A percentile compares a stretch with the other conserved stretches of the same genome.
Conservation (phyloP, 1,139 yeast genomes). For the Suhomyces taliae region DNA sequence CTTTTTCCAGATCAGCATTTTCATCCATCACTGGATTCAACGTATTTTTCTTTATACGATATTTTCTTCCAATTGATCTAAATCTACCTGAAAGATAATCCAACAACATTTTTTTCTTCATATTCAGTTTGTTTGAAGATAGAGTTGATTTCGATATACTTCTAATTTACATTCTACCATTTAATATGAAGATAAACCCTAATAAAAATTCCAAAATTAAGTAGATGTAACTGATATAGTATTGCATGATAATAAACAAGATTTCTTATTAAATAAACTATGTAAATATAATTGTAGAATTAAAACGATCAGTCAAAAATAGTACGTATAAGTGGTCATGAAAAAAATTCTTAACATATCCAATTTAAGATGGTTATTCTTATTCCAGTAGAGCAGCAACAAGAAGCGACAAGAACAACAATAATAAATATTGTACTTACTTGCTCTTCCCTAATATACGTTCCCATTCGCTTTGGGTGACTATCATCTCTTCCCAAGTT, state of each 20-base stretch:
- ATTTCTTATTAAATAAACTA: neutral
- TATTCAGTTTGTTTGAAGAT: constrained; percentile 7
- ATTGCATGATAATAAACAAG: neutral
- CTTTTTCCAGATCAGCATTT: constrained; percentile 7
- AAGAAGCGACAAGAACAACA: too few species aligned
- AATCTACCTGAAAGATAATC: constrained; percentile 1
- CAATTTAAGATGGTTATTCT: too few species aligned
- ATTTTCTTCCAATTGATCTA: constrained; percentile 1
- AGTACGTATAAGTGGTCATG: too few species aligned
- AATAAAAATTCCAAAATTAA: constrained; percentile 1
- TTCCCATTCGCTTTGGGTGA: constrained; percentile 30
- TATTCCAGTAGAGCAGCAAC: too few species aligned
- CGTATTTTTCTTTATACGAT: too few species aligned
- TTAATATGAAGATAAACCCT: constrained; percentile 3
- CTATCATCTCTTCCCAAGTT: constrained; percentile 52
- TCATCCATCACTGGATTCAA: neutral
- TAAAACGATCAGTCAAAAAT: too few species aligned
- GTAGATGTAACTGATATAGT: neutral
- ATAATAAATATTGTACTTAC: too few species aligned
- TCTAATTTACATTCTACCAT: constrained; percentile 3
- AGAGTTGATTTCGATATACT: constrained; percentile 8
- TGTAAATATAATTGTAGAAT: neutral
- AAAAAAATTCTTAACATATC: too few species aligned
- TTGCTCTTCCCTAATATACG: neutral
- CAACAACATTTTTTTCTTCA: constrained; percentile 2